Evolutionary conservation across 2,329 filamentous ascomycete species (phyloP).

Genomic region (Phialophora tarda): DNA sequence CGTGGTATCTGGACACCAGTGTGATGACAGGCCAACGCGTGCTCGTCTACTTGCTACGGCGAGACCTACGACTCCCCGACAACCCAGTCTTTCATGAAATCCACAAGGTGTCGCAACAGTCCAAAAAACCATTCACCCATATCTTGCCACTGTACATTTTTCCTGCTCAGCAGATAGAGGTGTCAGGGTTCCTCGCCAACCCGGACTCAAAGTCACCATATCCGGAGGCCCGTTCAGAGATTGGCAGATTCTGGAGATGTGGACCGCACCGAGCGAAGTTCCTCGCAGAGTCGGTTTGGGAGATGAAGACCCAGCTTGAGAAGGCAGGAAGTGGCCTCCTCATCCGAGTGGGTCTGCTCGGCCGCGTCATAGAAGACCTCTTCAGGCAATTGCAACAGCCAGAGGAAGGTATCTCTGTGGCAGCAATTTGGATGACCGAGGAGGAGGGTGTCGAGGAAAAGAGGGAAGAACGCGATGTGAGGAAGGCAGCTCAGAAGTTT

Average conservation of each 20-base stretch:
- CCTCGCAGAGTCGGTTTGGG: conserved; percentile 73
- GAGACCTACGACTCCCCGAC: conserved; percentile 74
- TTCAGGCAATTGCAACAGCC: conserved; percentile 56
- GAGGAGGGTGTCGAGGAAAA: conserved; percentile 74
- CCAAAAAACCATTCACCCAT: conserved; percentile 61
- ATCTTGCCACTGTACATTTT: conserved; percentile 74
- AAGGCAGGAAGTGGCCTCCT: conserved; percentile 65
- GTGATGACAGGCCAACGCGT: conserved; percentile 50
- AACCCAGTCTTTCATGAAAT: conserved; percentile 72
- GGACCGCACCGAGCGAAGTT: conserved; percentile 75
- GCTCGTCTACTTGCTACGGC: conserved; percentile 73
- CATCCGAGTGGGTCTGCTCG: conserved; percentile 67
- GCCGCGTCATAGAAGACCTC: conserved; percentile 65
- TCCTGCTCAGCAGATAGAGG: conserved; percentile 72
- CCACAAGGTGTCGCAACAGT: conserved; percentile 55
- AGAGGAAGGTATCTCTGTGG: conserved; percentile 55
- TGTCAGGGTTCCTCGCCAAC: conserved; percentile 72
- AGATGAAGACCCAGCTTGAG: conserved; percentile 68
- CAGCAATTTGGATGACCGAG: conserved; percentile 74
- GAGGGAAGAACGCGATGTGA: conserved; percentile 65
- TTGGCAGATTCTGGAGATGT: conserved; percentile 73
- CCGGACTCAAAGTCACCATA: conserved; percentile 62
- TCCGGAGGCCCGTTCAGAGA: conserved; percentile 68
- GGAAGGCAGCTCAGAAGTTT: conserved; percentile 58
- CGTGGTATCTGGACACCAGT: background rate